Evolutionary conservation across 176 grass and related monocot species (phyloP), one percentile per base, ranked within the genome.

Genomic region (Olyra latifolia): DNA sequence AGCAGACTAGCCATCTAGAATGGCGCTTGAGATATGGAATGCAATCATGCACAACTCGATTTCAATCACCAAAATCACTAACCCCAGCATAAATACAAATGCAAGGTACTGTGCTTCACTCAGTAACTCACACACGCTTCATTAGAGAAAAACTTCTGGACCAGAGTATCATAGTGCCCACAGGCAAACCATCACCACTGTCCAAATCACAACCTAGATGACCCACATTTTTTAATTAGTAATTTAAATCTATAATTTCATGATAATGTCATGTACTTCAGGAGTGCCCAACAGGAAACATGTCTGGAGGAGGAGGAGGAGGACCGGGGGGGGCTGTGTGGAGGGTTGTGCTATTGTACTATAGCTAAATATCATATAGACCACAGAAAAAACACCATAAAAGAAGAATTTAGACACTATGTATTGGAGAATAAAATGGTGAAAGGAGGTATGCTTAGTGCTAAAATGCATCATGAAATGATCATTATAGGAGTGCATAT

Each of bases 31-130:
- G 2, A 30, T 58, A 47, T 20, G 7, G 1, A 46, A 62, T 77
- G 74, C 41, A 14, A 40, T 17, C 24, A 62, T 77, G 57, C 24
- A 53, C 27, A 47, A 30, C 57, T 77, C 60, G 62, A 30, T 19
- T 45, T 62, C 57, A 76, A 30, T 62, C 9, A 77, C 57, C 25
- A 10, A 30, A 61, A 77, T 30, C 56, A 44, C 74, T 45, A 61
- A 15, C 40, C 8, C 22, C 40, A 20, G 74, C 14, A 45, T 61
- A 76, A 4, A 79, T 32, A 78, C 67, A 43, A 71, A 29, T 28
- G 83, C 32, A 50, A 43, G 47, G 16, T 17, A 49, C 22, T 12
- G 17, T 49, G 17, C 25, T 44, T 48, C 55, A 55, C 59, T 40
- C 38, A 28, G 13, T 39, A 66, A 66, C 59, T 40, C 38, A 28